Conservation (phyloP, 2,329 filamentous ascomycete genomes). For the Podosphaera leucotricha region DNA sequence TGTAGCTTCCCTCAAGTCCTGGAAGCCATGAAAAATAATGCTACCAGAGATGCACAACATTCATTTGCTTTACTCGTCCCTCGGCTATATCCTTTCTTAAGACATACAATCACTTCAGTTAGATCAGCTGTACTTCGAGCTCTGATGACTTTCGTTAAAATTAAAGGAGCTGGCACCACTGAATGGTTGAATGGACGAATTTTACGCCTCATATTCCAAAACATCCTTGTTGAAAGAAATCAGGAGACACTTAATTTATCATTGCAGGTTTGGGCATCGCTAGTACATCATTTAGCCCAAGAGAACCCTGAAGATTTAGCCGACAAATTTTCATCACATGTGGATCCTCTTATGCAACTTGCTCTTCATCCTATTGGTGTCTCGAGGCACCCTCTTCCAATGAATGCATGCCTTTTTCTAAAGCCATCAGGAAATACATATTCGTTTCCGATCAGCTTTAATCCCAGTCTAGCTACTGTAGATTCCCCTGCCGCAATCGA, state of each 20-base stretch:
- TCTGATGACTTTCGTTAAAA: conserved; percentile 72
- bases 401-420: conserved; percentile 75
- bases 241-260: conserved; percentile 62
- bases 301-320: conserved; percentile 36
- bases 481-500: conserved; percentile 23
- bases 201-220: conserved; percentile 77
- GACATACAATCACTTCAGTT: conserved; percentile 92
- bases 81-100: conserved; percentile 80
- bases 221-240: conserved; percentile 80
- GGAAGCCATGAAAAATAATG: conserved; percentile 80
- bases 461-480: conserved; percentile 19
- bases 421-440: conserved; percentile 81
- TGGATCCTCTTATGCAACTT: conserved; percentile 62
- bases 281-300: conserved; percentile 43
- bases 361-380: conserved; percentile 83
- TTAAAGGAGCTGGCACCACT: conserved; percentile 55
- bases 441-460: conserved; percentile 25
- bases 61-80: conserved; percentile 87
- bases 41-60: conserved; percentile 56
- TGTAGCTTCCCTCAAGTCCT: conserved; percentile 87
- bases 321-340: conserved; percentile 48
- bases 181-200: conserved; percentile 86
- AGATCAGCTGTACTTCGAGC: conserved; percentile 82
- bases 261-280: conserved; percentile 62
- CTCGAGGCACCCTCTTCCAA: conserved; percentile 69